Evolutionary conservation across 306 rosid genomes (phyloP).

Genomic region (Acacia confusa): DNA sequence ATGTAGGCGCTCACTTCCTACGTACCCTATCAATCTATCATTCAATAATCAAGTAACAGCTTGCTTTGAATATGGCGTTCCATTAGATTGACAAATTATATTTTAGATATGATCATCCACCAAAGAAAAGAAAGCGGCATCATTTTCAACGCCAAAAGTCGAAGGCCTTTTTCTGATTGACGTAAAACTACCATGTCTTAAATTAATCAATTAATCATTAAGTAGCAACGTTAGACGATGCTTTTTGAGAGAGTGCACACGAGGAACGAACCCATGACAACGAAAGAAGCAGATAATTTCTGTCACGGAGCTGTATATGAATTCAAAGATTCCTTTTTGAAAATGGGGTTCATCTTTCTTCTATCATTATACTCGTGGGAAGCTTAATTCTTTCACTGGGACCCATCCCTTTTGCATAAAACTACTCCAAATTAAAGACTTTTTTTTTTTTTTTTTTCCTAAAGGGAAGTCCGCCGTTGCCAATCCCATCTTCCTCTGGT

Average conservation of each 20-base stretch:
- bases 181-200: constrained; percentile 6
- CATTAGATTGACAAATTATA: background rate
- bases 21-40: background rate
- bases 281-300: constrained; percentile 8
- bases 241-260: constrained; percentile 35
- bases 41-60: background rate
- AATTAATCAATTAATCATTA: background rate
- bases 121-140: background rate
- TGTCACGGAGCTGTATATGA: constrained; percentile 8
- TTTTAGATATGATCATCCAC: background rate
- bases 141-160: constrained; percentile 5
- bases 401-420: constrained; percentile 37
- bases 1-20: background rate
- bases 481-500: constrained; percentile 51
- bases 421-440: constrained; percentile 29
- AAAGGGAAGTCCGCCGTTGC: constrained; percentile 38
- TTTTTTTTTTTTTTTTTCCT: constrained; percentile 16
- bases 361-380: constrained; percentile 27
- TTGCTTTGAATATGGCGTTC: background rate
- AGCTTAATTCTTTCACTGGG: constrained; percentile 31
- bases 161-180: constrained; percentile 13
- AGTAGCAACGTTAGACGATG: background rate
- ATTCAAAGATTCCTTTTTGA: constrained; percentile 35
- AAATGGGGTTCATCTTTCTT: constrained; percentile 29
- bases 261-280: constrained; percentile 26